Evolutionary conservation across 352 stramenopile species (phyloP), one percentile per base, ranked within the genome.

Genomic region (Sclerospora graminicola): DNA sequence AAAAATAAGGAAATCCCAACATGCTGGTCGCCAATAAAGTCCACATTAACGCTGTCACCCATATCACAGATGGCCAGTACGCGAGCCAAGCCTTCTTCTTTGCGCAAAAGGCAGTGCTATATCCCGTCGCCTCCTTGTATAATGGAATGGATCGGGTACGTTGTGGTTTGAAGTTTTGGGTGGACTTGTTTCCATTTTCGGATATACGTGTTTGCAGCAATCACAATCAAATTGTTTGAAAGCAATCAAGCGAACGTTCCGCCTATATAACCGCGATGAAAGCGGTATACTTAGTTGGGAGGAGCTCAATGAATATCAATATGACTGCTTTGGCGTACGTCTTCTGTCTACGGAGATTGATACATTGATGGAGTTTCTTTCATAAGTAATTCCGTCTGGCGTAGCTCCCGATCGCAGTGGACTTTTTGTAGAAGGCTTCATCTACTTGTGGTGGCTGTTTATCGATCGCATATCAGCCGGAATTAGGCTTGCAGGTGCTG

Each of bases 11-110:
- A n/a, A n/a, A n/a, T n/a, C 79, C 84, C 2, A 83, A 94, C 21
- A 74, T 95, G 48, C 58, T 95, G 14, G 82, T 94, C 8, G 84
- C 72, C 31, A 94, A 94, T 62, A 95, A 95, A 42, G 79, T 78
- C 50, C 82, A 95, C 45, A 74, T 90, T 46, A 86, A 82, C 14
- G 72, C 66, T 2, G 69, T 81, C 31, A 82, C 69, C 4, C 66
- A 70, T 16, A 77, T 63, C 6, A 76, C 57, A 5, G 69, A 82
- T 24, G 66, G 60, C 3, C 60, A 71, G 6, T 83, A 86, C 46
- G 67, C 71, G 13, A 83, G 65, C 42, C 80, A 89, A 45, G 82
- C 84, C 5, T 95, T 95, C 49, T 87, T 87, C 60, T 66, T 89
- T 23, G 84, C 84, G 3, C 82, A 94, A 41, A 91, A 94, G 49